Conservation (phyloP, 768 basidiomycete genomes). For the Lentinula guzmanii region DNA sequence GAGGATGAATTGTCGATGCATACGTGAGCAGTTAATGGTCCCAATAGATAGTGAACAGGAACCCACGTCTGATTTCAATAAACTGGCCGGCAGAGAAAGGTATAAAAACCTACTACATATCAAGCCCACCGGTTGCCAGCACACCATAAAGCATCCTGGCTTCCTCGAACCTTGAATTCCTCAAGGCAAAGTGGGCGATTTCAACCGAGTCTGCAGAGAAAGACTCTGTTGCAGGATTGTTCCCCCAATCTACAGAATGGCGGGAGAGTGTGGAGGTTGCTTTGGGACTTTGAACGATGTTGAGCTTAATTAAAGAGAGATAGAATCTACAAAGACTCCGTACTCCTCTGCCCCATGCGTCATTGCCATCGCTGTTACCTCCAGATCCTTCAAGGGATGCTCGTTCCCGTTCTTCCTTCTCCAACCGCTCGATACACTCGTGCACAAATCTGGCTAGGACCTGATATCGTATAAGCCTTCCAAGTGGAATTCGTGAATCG, state of each 20-base stretch:
- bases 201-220: slow-evolving; percentile 58
- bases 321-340: slow-evolving; percentile 80
- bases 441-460: slow-evolving; percentile 69
- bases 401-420: slow-evolving; percentile 64
- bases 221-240: slow-evolving; percentile 30
- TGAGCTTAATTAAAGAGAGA: slow-evolving; percentile 58
- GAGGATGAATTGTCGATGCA: background rate
- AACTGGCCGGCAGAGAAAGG: background rate
- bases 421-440: slow-evolving; percentile 63
- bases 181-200: slow-evolving; percentile 72
- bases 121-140: slow-evolving; percentile 33
- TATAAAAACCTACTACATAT: background rate
- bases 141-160: slow-evolving; percentile 68
- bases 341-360: slow-evolving; percentile 66
- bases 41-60: background rate
- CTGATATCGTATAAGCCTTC: slow-evolving; percentile 58
- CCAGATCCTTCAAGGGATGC: slow-evolving; percentile 13
- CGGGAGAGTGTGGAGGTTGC: background rate
- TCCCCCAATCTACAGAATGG: background rate
- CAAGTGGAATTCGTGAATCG: slow-evolving; percentile 13
- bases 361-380: slow-evolving; percentile 43
- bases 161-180: slow-evolving; percentile 69
- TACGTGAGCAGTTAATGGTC: background rate
- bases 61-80: background rate
- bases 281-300: slow-evolving; percentile 32